Evolutionary conservation across 2,329 filamentous ascomycete genomes (phyloP).

Genomic region (Dothideomycetes sp.): DNA sequence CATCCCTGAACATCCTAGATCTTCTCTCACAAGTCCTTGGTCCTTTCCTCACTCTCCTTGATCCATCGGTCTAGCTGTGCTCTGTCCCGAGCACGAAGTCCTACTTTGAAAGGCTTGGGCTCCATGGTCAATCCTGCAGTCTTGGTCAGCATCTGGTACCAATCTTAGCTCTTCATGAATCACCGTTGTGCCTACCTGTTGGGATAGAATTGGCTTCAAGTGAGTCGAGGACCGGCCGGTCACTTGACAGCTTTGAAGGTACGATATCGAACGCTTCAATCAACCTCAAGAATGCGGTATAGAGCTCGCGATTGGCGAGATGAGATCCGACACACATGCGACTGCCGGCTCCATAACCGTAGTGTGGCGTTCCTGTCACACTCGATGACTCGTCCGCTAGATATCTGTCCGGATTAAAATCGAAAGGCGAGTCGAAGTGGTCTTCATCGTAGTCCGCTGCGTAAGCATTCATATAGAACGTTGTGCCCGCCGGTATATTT

Average conservation of each 20-base stretch:
- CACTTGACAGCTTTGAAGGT: slow-evolving; percentile 26
- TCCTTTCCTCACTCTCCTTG: slow-evolving; percentile 34
- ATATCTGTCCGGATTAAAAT: slow-evolving; percentile 62
- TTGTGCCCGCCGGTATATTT: slow-evolving; percentile 62
- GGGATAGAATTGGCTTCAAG: slow-evolving; percentile 35
- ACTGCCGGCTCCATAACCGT: slow-evolving; percentile 35
- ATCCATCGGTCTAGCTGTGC: slow-evolving; percentile 34
- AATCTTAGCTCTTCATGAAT: not conserved
- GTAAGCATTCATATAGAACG: slow-evolving; percentile 72
- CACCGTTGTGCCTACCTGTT: slow-evolving; percentile 18
- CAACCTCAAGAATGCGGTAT: slow-evolving; percentile 37
- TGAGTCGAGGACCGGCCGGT: slow-evolving; percentile 33
- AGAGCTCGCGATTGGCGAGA: slow-evolving; percentile 28
- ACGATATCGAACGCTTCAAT: slow-evolving; percentile 36
- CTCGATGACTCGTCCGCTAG: slow-evolving; percentile 39
- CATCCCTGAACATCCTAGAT: too few relatives aligned
- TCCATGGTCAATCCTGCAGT: slow-evolving; percentile 37
- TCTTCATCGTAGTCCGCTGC: slow-evolving; percentile 60
- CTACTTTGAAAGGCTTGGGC: slow-evolving; percentile 40
- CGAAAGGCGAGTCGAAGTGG: slow-evolving; percentile 53
- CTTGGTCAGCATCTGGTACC: too few relatives aligned
- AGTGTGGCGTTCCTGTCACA: slow-evolving; percentile 34
- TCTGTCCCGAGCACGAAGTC: slow-evolving; percentile 33
- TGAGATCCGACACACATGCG: slow-evolving; percentile 30
- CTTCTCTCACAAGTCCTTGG: slow-evolving; percentile 25